These are phyloP conservation scores for Astrocystis sublimbata DNA, from an alignment of 495 filamentous ascomycete species.

Conservation along the genomic window DNA sequence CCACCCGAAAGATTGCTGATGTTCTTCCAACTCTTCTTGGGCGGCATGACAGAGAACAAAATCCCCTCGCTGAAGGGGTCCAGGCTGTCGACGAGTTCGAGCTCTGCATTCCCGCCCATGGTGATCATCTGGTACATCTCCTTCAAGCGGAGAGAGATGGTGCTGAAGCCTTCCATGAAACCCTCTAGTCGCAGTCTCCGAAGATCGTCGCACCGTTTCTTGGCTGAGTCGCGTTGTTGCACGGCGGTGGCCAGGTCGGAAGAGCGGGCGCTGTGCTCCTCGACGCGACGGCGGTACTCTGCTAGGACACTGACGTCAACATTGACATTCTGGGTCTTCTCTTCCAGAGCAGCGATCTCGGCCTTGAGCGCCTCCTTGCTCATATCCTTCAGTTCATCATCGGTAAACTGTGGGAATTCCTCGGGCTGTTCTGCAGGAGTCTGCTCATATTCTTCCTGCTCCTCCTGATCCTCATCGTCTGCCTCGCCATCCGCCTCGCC, in stretches of 20 bases:
- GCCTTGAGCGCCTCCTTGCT: slow-evolving; percentile 82
- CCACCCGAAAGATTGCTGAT: slow-evolving; percentile 92
- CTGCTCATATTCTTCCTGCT: slow-evolving; percentile 28
- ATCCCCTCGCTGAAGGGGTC: slow-evolving; percentile 98
- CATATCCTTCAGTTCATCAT: slow-evolving; percentile 91
- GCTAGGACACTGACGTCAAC: slow-evolving; percentile 89
- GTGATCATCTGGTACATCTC: slow-evolving; percentile 99
- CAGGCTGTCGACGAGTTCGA: slow-evolving; percentile 91
- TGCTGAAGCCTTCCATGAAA: slow-evolving; percentile 97
- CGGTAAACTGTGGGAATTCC: slow-evolving; percentile 77
- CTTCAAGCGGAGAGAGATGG: slow-evolving; percentile 92
- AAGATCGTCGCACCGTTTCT: slow-evolving; percentile 87
- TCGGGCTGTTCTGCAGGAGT: slow-evolving; percentile 28
- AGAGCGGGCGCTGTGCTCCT: slow-evolving; percentile 80
- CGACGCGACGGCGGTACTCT: slow-evolving; percentile 87
- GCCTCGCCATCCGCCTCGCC: slow-evolving; percentile 26
- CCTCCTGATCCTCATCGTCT: slow-evolving; percentile 22
- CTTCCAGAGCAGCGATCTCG: slow-evolving; percentile 86
- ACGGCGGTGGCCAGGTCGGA: slow-evolving; percentile 78
- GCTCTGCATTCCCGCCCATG: slow-evolving; percentile 97
- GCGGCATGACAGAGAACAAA: slow-evolving; percentile 95
- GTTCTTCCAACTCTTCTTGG: slow-evolving; percentile 99
- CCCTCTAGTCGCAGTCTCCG: slow-evolving; percentile 86
- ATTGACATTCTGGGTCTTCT: slow-evolving; percentile 84
- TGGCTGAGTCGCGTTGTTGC: slow-evolving; percentile 75